These are phyloP conservation scores for Xylaria sp. DNA, from an alignment of 2,329 filamentous ascomycete species.

Conservation along the genomic window DNA sequence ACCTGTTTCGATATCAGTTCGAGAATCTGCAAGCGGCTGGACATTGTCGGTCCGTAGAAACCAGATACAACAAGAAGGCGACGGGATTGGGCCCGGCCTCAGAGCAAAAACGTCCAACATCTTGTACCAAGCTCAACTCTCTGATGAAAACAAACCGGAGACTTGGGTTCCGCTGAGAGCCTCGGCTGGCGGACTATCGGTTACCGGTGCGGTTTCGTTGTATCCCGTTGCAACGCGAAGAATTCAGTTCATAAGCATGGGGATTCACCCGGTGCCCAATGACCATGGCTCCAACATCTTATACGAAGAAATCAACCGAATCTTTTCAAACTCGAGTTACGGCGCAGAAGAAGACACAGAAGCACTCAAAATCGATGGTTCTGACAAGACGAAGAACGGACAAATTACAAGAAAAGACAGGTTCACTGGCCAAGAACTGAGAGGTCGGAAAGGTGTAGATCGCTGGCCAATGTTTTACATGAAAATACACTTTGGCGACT, in stretches of 20 bases:
- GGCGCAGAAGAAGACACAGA: slow-evolving; percentile 61
- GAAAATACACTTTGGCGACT: slow-evolving; percentile 57
- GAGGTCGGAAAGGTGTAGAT: slow-evolving; percentile 70
- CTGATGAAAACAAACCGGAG: slow-evolving; percentile 54
- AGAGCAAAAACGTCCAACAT: slow-evolving; percentile 52
- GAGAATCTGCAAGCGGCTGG: slow-evolving; percentile 52
- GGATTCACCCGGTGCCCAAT: slow-evolving; percentile 67
- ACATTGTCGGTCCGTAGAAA: slow-evolving; percentile 45
- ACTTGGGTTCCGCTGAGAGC: slow-evolving; percentile 77
- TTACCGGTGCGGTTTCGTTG: slow-evolving; percentile 75
- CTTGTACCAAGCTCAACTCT: slow-evolving; percentile 69
- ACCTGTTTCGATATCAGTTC: slow-evolving; percentile 62
- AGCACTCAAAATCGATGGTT: slow-evolving; percentile 44
- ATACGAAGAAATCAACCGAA: slow-evolving; percentile 77
- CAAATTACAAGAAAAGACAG: slow-evolving; percentile 50
- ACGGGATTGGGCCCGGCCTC: slow-evolving; percentile 25
- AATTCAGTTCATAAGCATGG: slow-evolving; percentile 82
- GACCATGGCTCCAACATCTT: slow-evolving; percentile 66
- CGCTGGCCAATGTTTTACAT: slow-evolving; percentile 90
- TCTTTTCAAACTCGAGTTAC: slow-evolving; percentile 80
- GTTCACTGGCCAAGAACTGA: slow-evolving; percentile 58
- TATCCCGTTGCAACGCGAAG: slow-evolving; percentile 72
- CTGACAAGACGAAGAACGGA: slow-evolving; percentile 31
- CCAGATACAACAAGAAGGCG: slow-evolving; percentile 13
- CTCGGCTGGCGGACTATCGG: slow-evolving; percentile 62